These are phyloP conservation scores for Capronia americana DNA, from an alignment of 2,329 filamentous ascomycete species.

Conservation along the genomic window DNA sequence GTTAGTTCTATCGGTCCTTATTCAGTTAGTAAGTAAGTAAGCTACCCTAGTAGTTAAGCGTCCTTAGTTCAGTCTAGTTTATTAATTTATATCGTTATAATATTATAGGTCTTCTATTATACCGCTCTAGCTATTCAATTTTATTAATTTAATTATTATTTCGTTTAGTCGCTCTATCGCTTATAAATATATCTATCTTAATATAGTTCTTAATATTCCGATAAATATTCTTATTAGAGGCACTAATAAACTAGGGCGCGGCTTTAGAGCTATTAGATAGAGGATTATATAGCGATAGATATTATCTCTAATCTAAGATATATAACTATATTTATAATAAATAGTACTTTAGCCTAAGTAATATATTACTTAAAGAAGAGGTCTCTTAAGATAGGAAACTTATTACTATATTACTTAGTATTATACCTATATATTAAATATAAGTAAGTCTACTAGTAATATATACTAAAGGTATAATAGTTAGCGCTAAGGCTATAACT, in stretches of 20 bases:
- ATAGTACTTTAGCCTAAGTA: too few species aligned
- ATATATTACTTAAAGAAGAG: too few species aligned
- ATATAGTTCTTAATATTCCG: neutral
- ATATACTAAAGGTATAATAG: too few species aligned
- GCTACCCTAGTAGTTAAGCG: neutral
- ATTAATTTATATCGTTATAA: neutral
- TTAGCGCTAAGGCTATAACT: too few species aligned
- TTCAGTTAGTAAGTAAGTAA: neutral
- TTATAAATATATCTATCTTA: neutral
- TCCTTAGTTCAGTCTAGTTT: neutral
- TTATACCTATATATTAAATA: too few species aligned
- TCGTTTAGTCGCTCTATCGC: neutral
- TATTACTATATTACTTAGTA: too few species aligned
- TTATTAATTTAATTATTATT: neutral
- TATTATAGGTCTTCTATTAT: neutral
- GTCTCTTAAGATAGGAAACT: too few species aligned
- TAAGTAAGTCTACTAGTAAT: too few species aligned
- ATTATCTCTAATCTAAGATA: too few species aligned
- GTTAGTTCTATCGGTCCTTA: too few species aligned
- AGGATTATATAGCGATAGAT: too few species aligned
- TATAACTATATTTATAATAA: too few species aligned
- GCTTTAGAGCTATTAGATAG: constrained; percentile 3
- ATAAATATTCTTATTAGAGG: constrained; percentile 6
- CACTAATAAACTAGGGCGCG: constrained; percentile 10
- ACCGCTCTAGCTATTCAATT: neutral